phyloP scores from a whole-genome alignment of 78 protist genomes.

The Monosiga brevicollis region DNA sequence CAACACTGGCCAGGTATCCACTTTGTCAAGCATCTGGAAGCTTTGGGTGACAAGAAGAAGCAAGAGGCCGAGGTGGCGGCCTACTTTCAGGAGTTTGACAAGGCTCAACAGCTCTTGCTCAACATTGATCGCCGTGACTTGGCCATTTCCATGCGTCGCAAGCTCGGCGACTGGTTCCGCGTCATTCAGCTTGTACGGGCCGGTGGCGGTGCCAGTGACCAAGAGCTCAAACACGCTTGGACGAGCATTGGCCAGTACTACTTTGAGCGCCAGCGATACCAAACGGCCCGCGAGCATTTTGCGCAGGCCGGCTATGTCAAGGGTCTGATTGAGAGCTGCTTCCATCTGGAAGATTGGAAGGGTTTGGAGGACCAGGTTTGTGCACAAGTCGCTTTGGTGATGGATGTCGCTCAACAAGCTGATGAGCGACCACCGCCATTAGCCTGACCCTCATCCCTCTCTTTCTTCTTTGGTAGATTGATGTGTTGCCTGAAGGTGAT shows the following conservation, averaged over 20 bases:
- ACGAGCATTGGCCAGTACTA: slow-evolving; percentile 63
- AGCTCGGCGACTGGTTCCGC: slow-evolving; percentile 67
- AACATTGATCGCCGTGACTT: slow-evolving; percentile 66
- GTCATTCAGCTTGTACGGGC: slow-evolving; percentile 38
- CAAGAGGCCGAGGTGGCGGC: slow-evolving; percentile 68
- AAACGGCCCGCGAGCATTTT: background rate
- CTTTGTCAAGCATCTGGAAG: slow-evolving; percentile 47
- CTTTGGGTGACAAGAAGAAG: slow-evolving; percentile 33
- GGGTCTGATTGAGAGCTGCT: background rate
- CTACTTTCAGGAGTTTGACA: slow-evolving; percentile 50
- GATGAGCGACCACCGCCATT: too few relatives aligned
- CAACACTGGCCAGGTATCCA: too few relatives aligned
- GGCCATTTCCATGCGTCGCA: slow-evolving; percentile 41
- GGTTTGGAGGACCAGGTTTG: slow-evolving; percentile 7
- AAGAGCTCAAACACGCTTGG: slow-evolving; percentile 30
- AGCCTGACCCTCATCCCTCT: too few relatives aligned
- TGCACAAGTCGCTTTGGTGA: background rate
- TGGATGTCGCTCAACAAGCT: too few relatives aligned
- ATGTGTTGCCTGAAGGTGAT: background rate
- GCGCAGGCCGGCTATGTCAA: background rate
- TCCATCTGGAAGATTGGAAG: slow-evolving; percentile 27
- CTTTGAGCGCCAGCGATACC: slow-evolving; percentile 36
- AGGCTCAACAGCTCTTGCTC: slow-evolving; percentile 59
- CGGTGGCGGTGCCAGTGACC: slow-evolving; percentile 45
- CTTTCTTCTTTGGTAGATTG: background rate